phyloP scores from a whole-genome alignment of 768 basidiomycete genomes.

The Dentipellis sp. region DNA sequence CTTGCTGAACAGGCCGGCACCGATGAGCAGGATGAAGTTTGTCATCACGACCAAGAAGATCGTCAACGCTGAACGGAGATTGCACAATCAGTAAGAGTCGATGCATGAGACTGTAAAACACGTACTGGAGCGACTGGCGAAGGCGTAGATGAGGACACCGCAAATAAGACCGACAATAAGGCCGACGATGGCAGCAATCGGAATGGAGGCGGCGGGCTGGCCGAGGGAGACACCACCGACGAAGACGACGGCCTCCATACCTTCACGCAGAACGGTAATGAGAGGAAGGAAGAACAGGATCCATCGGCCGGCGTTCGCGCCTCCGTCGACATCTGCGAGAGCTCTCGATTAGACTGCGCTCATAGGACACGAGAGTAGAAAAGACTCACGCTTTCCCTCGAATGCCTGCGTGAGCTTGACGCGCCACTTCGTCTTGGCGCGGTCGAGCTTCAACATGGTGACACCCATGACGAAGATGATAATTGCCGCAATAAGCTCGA shows the following conservation, averaged over 20 bases:
- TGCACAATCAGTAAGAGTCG: not conserved
- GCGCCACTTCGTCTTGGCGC: constrained; percentile 91
- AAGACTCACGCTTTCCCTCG: constrained; percentile 39
- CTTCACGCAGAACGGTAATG: constrained; percentile 90
- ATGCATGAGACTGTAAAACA: not conserved
- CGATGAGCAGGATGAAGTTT: constrained; percentile 86
- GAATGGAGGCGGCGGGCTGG: constrained; percentile 74
- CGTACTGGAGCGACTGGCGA: constrained; percentile 65
- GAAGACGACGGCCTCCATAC: constrained; percentile 88
- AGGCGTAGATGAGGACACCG: constrained; percentile 73
- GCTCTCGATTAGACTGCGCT: not conserved
- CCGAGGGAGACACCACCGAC: constrained; percentile 90
- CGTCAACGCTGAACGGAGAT: constrained; percentile 45
- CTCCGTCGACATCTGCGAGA: constrained; percentile 33
- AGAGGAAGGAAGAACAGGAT: constrained; percentile 83
- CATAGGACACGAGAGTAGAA: not conserved
- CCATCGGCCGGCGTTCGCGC: constrained; percentile 63
- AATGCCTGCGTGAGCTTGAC: constrained; percentile 81
- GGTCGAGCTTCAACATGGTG: constrained; percentile 92
- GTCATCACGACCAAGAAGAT: constrained; percentile 91
- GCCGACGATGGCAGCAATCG: constrained; percentile 84
- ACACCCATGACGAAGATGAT: constrained; percentile 93
- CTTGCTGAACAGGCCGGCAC: constrained; percentile 86
- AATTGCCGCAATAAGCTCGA: constrained; percentile 58
- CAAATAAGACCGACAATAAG: constrained; percentile 66